Evolutionary conservation across 2,329 filamentous ascomycete species (phyloP).

Genomic region (Alternaria sp.): DNA sequence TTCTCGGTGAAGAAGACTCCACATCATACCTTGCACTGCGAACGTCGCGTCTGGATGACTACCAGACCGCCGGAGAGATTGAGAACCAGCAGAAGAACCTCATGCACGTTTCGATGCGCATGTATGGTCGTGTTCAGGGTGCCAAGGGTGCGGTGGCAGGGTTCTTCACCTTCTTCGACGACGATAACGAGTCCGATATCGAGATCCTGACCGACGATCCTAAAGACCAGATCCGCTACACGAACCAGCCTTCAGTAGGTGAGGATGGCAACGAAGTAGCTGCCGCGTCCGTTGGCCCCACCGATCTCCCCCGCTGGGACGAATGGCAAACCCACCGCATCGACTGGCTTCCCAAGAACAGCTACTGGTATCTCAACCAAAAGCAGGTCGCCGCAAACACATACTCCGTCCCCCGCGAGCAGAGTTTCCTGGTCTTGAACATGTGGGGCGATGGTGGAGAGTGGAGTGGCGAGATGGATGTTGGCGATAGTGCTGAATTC

Average conservation of each 20-base stretch:
- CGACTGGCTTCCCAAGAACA: slow-evolving; percentile 63
- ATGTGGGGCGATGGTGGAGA: slow-evolving; percentile 66
- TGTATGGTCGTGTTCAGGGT: slow-evolving; percentile 55
- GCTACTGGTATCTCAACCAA: slow-evolving; percentile 64
- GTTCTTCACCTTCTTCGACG: slow-evolving; percentile 62
- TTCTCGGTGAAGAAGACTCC: slow-evolving; percentile 46
- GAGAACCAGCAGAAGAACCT: slow-evolving; percentile 54
- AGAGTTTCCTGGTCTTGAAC: slow-evolving; percentile 63
- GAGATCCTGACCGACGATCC: slow-evolving; percentile 60
- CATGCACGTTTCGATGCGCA: slow-evolving; percentile 56
- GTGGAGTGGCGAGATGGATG: slow-evolving; percentile 66
- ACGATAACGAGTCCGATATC: slow-evolving; percentile 59
- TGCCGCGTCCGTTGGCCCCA: slow-evolving; percentile 57
- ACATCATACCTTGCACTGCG: slow-evolving; percentile 56
- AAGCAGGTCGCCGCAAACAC: slow-evolving; percentile 59
- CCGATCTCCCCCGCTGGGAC: slow-evolving; percentile 58
- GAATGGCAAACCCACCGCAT: slow-evolving; percentile 66
- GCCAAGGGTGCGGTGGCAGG: slow-evolving; percentile 57
- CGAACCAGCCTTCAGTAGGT: slow-evolving; percentile 65
- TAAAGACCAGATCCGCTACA: slow-evolving; percentile 57
- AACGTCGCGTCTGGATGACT: slow-evolving; percentile 51
- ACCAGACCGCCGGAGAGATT: slow-evolving; percentile 58
- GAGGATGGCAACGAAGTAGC: slow-evolving; percentile 54
- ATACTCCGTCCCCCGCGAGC: slow-evolving; percentile 62
- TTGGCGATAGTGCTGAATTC: slow-evolving; percentile 58